Evolutionary conservation across 163 green algal species (phyloP).

Genomic region (Coccomyxa subellipsoidea): DNA sequence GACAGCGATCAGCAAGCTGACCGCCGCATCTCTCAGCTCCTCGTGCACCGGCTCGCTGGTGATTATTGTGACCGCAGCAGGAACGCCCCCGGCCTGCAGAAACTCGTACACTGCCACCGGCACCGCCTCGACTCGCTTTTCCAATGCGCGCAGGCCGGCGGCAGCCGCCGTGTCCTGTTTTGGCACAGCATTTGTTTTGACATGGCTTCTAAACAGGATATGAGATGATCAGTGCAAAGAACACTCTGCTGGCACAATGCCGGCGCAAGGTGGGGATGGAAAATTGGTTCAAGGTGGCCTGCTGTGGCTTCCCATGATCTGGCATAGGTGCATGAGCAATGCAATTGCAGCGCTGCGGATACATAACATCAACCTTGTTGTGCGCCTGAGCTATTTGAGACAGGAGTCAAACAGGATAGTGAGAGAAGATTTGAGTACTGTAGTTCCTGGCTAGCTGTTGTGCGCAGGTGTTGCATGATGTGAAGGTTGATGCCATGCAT

Average conservation of each 20-base stretch:
- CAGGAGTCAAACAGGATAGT: no score
- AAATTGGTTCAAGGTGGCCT: no score
- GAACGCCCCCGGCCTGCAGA: conserved; percentile 2
- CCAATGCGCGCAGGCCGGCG: not conserved
- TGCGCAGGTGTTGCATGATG: not conserved
- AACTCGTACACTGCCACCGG: conserved; percentile 3
- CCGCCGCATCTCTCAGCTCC: not conserved
- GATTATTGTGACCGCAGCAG: not conserved
- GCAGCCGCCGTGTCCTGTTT: not conserved
- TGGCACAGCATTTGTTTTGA: not conserved
- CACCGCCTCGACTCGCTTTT: not conserved
- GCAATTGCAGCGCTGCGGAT: no score
- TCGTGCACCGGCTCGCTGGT: not conserved
- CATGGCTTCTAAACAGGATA: not conserved
- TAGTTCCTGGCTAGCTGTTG: not conserved
- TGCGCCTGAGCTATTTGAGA: no score
- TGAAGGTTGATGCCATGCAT: not conserved
- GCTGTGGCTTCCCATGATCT: no score
- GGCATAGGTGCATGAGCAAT: no score
- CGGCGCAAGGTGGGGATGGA: no score
- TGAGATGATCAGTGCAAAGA: no score
- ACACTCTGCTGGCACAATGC: not conserved
- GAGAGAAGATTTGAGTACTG: no score
- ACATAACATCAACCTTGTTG: no score
- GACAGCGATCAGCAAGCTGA: not conserved